Conservation (phyloP, 257 asterid species). For the Thymus mandschuricus region DNA sequence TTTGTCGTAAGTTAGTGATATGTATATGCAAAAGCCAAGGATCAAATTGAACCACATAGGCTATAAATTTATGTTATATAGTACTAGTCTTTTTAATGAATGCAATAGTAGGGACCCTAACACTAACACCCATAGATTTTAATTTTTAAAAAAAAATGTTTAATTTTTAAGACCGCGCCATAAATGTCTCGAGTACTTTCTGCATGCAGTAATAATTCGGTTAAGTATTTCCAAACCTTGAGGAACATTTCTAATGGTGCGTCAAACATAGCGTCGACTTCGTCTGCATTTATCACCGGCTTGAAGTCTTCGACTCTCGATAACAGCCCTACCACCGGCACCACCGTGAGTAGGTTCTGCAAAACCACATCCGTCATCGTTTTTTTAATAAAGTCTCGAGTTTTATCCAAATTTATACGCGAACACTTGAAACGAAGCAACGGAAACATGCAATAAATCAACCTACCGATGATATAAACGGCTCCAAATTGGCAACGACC, state of each 20-base stretch:
- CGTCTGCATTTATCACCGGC: conserved; percentile 57
- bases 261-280: conserved; percentile 66
- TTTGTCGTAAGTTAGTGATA: not conserved
- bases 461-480: conserved; percentile 56
- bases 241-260: conserved; percentile 64
- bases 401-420: no score
- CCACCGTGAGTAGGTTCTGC: conserved; percentile 64
- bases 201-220: not conserved
- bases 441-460: not conserved
- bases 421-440: no score
- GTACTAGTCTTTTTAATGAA: no score
- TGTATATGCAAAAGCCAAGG: not conserved
- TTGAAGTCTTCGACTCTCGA: conserved; percentile 53
- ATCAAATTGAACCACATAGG: not conserved
- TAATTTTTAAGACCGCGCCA: no score
- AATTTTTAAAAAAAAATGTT: no score
- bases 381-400: not conserved
- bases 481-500: conserved; percentile 54
- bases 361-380: not conserved
- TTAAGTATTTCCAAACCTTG: conserved; percentile 32
- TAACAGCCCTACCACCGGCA: conserved; percentile 57
- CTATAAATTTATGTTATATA: no score
- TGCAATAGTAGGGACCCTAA: no score
- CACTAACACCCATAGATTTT: no score
- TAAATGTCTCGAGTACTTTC: no score